Conservation (phyloP, 805 yeast genomes). For the Sugiyamaella smithiae region DNA sequence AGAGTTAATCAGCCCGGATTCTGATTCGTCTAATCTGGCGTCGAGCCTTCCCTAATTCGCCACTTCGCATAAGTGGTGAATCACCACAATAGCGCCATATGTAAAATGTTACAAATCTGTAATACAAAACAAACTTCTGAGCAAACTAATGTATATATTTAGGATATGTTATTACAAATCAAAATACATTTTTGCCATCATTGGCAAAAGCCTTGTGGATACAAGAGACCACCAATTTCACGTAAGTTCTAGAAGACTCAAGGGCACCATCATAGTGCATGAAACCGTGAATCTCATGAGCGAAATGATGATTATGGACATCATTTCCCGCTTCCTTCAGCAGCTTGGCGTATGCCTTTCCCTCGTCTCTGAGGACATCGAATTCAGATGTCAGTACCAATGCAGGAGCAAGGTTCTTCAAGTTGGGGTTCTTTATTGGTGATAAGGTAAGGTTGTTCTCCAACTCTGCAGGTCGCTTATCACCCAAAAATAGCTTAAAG, state of each 20-base stretch:
- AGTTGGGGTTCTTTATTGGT: slow-evolving; percentile 10
- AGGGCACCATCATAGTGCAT: slow-evolving; percentile 8
- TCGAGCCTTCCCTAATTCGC: no score
- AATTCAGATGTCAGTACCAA: slow-evolving; percentile 8
- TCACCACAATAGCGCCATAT: no score
- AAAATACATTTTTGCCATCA: neutral
- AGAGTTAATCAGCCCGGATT: no score
- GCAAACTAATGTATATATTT: no score
- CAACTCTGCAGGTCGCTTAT: slow-evolving; percentile 3
- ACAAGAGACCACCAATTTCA: slow-evolving; percentile 1
- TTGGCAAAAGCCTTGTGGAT: slow-evolving; percentile 5
- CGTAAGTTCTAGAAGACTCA: slow-evolving; percentile 7
- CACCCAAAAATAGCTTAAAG: slow-evolving; percentile 6
- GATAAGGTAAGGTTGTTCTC: slow-evolving; percentile 3
- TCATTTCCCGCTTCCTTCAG: slow-evolving; percentile 6
- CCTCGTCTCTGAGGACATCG: slow-evolving; percentile 14
- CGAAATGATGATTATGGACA: slow-evolving; percentile 10
- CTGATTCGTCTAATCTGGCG: no score
- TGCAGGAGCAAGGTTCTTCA: slow-evolving; percentile 10
- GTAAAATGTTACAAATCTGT: no score
- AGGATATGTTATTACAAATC: neutral
- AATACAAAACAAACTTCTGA: no score
- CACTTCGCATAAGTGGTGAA: no score
- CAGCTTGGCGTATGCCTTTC: slow-evolving; percentile 7
- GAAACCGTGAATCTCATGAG: slow-evolving; percentile 9